Percentiles rank a stretch among this genome's conserved stretches.
phyloP scores from a whole-genome alignment of 2,329 filamentous ascomycete genomes.

The Myriosclerotinia curreyana region DNA sequence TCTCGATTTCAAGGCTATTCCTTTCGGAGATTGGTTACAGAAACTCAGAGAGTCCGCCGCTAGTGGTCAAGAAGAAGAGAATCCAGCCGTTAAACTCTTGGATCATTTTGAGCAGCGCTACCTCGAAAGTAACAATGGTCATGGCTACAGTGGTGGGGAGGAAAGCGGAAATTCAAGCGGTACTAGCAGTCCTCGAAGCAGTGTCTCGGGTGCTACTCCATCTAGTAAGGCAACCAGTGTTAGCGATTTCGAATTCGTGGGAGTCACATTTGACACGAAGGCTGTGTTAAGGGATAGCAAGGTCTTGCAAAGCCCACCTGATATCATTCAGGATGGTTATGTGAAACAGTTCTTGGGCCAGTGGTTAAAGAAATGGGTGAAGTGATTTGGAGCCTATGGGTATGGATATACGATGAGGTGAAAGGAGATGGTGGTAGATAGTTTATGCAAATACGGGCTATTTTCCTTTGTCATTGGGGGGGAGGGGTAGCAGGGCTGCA shows the following conservation, averaged over 20 bases:
- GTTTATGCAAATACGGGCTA: neutral
- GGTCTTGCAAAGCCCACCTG: constrained; percentile 15
- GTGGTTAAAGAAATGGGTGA: constrained; percentile 20
- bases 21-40: constrained; percentile 46
- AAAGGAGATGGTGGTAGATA: neutral
- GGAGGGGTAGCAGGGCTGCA: neutral
- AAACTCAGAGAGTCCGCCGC: constrained; percentile 47
- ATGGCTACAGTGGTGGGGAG: constrained; percentile 4
- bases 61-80: constrained; percentile 38
- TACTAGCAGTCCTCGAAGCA: constrained; percentile 12
- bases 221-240: constrained; percentile 9
- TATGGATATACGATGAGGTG: neutral
- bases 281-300: constrained; percentile 20
- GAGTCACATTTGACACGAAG: constrained; percentile 21
- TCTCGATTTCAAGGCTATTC: constrained; percentile 46
- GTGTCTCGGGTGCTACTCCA: neutral
- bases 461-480: neutral
- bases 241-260: constrained; percentile 14
- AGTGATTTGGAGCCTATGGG: neutral
- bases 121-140: constrained; percentile 17
- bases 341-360: constrained; percentile 19
- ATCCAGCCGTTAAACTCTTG: constrained; percentile 33
- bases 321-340: constrained; percentile 23
- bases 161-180: constrained; percentile 1
- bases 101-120: constrained; percentile 24